Percentiles rank a stretch among this genome's conserved stretches.
phyloP scores from a whole-genome alignment of 495 filamentous ascomycete genomes.

The Xanthoparmelia taractica region DNA sequence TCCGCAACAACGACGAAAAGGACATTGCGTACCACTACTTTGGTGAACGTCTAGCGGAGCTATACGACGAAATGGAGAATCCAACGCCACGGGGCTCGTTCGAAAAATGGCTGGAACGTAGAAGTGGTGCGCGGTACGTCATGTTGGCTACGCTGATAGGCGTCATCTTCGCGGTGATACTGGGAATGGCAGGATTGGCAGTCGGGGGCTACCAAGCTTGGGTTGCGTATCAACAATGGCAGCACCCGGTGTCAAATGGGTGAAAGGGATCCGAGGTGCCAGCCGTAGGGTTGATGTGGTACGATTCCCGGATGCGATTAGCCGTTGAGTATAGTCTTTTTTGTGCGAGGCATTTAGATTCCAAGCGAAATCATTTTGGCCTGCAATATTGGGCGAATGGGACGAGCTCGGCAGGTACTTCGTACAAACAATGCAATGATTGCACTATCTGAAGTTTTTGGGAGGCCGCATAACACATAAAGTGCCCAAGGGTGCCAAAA shows the following conservation, averaged over 20 bases:
- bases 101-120: slow-evolving; percentile 32
- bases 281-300: neutral
- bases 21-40: slow-evolving; percentile 31
- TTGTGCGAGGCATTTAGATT: neutral
- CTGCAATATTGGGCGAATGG: neutral
- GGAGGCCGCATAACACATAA: too few relatives aligned
- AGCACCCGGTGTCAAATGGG: slow-evolving; percentile 17
- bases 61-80: slow-evolving; percentile 33
- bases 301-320: neutral
- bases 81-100: slow-evolving; percentile 31
- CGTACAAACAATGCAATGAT: too few relatives aligned
- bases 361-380: neutral
- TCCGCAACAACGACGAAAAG: slow-evolving; percentile 29
- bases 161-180: slow-evolving; percentile 26
- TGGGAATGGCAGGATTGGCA: slow-evolving; percentile 24
- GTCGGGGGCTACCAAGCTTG: slow-evolving; percentile 24
- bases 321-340: neutral
- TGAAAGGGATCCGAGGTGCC: neutral
- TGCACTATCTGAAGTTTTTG: too few relatives aligned
- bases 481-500: too few relatives aligned
- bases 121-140: slow-evolving; percentile 34
- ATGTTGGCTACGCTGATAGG: slow-evolving; percentile 35
- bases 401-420: too few relatives aligned
- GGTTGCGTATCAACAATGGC: slow-evolving; percentile 25
- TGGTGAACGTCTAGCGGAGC: slow-evolving; percentile 28